Conservation (phyloP, 306 rosid species). For the Vicia villosa region DNA sequence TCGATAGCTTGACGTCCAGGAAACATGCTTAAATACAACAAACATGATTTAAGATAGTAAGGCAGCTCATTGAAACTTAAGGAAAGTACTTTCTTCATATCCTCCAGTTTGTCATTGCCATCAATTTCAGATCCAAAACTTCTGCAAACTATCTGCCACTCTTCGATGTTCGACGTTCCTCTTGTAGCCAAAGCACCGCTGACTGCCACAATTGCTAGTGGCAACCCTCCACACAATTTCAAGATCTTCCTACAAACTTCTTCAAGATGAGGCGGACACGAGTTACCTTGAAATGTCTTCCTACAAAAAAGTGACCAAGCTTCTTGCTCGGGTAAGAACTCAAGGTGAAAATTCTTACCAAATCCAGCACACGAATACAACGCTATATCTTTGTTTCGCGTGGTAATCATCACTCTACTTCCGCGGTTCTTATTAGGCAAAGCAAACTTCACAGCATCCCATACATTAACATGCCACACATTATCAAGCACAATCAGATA, state of each 20-base stretch:
- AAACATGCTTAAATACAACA: conserved; percentile 57
- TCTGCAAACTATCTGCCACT: conserved; percentile 45
- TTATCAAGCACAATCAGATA: conserved; percentile 60
- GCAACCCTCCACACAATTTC: conserved; percentile 52
- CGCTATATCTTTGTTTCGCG: conserved; percentile 52
- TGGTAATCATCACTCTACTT: conserved; percentile 57
- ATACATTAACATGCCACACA: conserved; percentile 47
- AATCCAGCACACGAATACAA: conserved; percentile 37
- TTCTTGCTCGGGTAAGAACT: conserved; percentile 49
- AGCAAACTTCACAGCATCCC: conserved; percentile 54
- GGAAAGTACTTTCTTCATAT: conserved; percentile 52
- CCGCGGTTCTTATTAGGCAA: conserved; percentile 47
- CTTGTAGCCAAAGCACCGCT: conserved; percentile 51
- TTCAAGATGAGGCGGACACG: conserved; percentile 51
- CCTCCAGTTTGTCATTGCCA: conserved; percentile 45
- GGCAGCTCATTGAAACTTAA: conserved; percentile 68
- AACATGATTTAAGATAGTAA: conserved; percentile 61
- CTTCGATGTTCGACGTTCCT: conserved; percentile 47
- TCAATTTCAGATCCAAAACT: conserved; percentile 48
- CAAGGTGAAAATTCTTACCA: conserved; percentile 42
- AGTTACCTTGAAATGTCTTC: conserved; percentile 50
- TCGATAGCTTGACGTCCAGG: conserved; percentile 46
- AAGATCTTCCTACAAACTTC: conserved; percentile 35
- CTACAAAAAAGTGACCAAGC: conserved; percentile 56
- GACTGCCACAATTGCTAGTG: conserved; percentile 59